Percentiles rank a stretch among this genome's conserved stretches.
phyloP scores from a whole-genome alignment of 345 rosid genomes.

The Diplotaxis tenuifolia region DNA sequence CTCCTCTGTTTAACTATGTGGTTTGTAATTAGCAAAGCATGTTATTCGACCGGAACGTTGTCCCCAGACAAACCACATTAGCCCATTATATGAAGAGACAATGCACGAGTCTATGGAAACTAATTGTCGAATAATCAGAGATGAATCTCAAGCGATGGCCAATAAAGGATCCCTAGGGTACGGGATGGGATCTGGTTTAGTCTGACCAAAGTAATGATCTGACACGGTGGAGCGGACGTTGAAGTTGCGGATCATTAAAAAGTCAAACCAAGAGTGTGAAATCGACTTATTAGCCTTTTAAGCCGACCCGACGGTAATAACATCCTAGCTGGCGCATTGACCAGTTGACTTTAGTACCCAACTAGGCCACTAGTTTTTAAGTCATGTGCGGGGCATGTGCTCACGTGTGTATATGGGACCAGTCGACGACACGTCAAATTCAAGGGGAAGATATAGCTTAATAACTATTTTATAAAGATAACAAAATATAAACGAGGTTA shows the following conservation, averaged over 20 bases:
- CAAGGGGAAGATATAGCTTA: too few species aligned
- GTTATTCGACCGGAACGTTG: neutral
- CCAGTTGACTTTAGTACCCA: neutral
- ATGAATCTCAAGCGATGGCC: too few species aligned
- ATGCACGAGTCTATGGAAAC: too few species aligned
- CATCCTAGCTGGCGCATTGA: neutral
- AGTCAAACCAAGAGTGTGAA: neutral
- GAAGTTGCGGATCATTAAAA: too few species aligned
- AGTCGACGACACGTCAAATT: conserved; percentile 6
- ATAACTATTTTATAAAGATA: neutral
- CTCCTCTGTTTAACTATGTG: neutral
- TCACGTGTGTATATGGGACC: conserved; percentile 5
- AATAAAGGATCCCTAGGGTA: too few species aligned
- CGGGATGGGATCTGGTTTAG: too few species aligned
- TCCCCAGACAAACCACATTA: neutral
- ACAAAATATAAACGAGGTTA: neutral
- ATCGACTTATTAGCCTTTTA: neutral
- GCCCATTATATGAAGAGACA: neutral
- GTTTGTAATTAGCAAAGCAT: neutral
- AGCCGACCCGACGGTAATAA: neutral
- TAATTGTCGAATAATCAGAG: too few species aligned
- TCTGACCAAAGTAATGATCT: too few species aligned
- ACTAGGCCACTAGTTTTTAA: neutral
- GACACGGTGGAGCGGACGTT: neutral
- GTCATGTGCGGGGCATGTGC: conserved; percentile 5